phyloP scores from a whole-genome alignment of 805 yeast genomes.

The Priceomyces carsonii region DNA sequence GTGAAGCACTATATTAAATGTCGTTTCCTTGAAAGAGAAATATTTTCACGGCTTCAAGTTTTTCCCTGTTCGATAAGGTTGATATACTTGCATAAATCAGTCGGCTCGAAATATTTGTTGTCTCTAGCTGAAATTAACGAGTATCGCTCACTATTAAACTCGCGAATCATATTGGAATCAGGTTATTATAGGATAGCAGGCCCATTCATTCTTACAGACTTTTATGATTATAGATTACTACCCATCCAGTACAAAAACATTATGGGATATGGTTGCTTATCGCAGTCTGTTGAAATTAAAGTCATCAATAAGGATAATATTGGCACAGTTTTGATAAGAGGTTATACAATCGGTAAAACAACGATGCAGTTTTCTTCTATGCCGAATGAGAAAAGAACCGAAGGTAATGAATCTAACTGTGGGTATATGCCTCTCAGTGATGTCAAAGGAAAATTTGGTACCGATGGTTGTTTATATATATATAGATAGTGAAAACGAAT shows the following conservation, averaged over 20 bases:
- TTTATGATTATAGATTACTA: slow-evolving; percentile 60
- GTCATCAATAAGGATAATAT: slow-evolving; percentile 38
- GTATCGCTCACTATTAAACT: slow-evolving; percentile 46
- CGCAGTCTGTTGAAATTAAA: slow-evolving; percentile 63
- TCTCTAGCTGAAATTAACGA: slow-evolving; percentile 33
- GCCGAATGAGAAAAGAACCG: slow-evolving; percentile 11
- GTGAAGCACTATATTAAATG: slow-evolving; percentile 35
- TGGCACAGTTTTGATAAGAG: slow-evolving; percentile 60
- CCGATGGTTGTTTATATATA: slow-evolving; percentile 70
- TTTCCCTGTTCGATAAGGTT: slow-evolving; percentile 35
- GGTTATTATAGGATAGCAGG: slow-evolving; percentile 52
- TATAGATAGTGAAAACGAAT: slow-evolving; percentile 8
- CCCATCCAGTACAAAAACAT: slow-evolving; percentile 20
- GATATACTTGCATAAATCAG: slow-evolving; percentile 37
- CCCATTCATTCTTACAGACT: slow-evolving; percentile 58
- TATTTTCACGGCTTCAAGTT: slow-evolving; percentile 32
- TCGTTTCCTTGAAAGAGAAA: slow-evolving; percentile 49
- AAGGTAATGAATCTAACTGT: slow-evolving; percentile 17
- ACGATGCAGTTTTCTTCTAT: slow-evolving; percentile 17
- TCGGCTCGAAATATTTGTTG: slow-evolving; percentile 16
- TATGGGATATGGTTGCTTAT: slow-evolving; percentile 54
- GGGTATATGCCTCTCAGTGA: slow-evolving; percentile 48
- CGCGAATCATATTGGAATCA: slow-evolving; percentile 54
- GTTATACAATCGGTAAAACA: slow-evolving; percentile 63
- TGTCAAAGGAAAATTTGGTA: slow-evolving; percentile 61